These are phyloP conservation scores for Canavalia gladiata DNA, from an alignment of 306 rosid species.

Conservation along the genomic window DNA sequence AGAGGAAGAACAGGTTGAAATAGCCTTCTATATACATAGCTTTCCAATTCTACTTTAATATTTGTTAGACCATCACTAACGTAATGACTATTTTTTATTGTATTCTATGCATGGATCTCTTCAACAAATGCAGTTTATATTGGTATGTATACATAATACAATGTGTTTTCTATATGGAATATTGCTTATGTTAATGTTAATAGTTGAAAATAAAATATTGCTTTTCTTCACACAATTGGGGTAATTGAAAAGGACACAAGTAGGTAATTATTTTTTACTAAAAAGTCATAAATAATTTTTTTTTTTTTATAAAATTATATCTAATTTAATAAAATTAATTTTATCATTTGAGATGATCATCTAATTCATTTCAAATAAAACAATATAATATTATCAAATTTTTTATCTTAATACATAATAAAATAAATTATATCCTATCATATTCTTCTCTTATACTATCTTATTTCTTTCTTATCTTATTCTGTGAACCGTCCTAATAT, in stretches of 20 bases:
- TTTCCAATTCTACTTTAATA: background rate
- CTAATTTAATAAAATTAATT: no score
- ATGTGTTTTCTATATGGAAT: background rate
- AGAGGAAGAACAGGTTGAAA: conserved; percentile 43
- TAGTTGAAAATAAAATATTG: background rate
- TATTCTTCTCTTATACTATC: background rate
- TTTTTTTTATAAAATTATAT: background rate
- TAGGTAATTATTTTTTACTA: background rate
- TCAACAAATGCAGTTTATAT: conserved; percentile 48
- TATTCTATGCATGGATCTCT: conserved; percentile 12
- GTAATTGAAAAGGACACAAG: background rate
- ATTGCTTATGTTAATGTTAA: background rate
- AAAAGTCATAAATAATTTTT: background rate
- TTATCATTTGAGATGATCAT: no score
- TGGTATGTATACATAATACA: conserved; percentile 53
- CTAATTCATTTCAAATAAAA: no score
- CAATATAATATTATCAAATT: no score
- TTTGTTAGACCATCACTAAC: background rate
- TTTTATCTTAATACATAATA: no score
- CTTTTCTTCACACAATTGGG: background rate
- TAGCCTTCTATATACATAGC: background rate
- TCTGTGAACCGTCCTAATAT: no score
- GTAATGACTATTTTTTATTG: background rate
- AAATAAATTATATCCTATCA: no score
- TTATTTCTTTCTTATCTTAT: background rate